phyloP scores from a whole-genome alignment of 2,329 filamentous ascomycete species.

The Fusarium duplospermum region DNA sequence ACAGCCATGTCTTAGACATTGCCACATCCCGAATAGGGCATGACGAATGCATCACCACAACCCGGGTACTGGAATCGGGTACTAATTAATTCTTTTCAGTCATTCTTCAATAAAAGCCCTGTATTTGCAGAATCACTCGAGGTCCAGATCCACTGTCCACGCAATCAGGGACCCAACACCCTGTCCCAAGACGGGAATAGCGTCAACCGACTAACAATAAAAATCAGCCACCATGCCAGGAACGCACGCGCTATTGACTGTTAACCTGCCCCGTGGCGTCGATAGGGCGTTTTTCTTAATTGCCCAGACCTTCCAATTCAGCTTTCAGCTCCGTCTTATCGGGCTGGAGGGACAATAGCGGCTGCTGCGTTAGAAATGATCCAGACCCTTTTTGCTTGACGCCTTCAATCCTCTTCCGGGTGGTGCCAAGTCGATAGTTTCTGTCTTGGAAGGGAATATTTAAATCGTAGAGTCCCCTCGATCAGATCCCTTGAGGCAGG shows the following conservation, averaged over 20 bases:
- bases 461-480: neutral
- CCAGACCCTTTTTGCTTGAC: conserved; percentile 6
- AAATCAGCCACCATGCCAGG: conserved; percentile 30
- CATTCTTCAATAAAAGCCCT: neutral
- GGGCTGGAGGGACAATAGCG: neutral
- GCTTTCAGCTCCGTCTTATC: conserved; percentile 2
- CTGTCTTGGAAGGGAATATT: neutral
- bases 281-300: neutral
- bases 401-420: neutral
- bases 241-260: neutral
- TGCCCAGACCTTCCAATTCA: neutral
- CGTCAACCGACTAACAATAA: neutral
- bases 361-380: conserved; percentile 14
- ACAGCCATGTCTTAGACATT: neutral
- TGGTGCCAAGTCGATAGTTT: conserved; percentile 9
- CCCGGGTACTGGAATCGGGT: neutral
- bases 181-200: conserved; percentile 1
- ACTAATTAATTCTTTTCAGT: neutral
- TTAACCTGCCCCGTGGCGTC: conserved; percentile 7
- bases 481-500: neutral
- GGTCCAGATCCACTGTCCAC: neutral
- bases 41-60: neutral
- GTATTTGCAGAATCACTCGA: neutral
- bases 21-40: neutral
- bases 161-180: neutral